Evolutionary conservation across 1,284 basidiomycete genomes (phyloP).

Genomic region (Puccinia hordei): DNA sequence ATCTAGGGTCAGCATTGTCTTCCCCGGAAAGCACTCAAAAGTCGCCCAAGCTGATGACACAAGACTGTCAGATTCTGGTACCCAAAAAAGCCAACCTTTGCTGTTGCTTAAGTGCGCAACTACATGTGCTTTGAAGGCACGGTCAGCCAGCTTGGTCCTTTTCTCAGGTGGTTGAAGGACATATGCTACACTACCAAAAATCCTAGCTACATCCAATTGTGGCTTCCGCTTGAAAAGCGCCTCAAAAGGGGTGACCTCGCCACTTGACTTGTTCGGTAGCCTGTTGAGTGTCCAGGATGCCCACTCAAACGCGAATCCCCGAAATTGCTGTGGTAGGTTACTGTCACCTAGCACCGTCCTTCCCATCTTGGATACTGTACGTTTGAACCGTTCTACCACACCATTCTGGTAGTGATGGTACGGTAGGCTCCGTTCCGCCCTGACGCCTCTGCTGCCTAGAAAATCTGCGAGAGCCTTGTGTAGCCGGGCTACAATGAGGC

Average conservation of each 20-base stretch:
- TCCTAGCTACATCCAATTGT: not conserved
- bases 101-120: not conserved
- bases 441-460: too few relatives aligned
- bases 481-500: too few relatives aligned
- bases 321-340: not conserved
- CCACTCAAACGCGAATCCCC: slow-evolving; percentile 6
- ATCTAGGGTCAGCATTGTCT: too few relatives aligned
- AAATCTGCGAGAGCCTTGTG: too few relatives aligned
- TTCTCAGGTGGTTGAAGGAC: not conserved
- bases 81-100: not conserved
- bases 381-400: not conserved
- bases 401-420: too few relatives aligned
- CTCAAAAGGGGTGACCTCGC: not conserved
- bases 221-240: not conserved
- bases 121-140: not conserved
- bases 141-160: not conserved
- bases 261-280: not conserved
- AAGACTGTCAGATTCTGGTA: not conserved
- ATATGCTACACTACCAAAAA: slow-evolving; percentile 10
- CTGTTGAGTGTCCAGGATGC: not conserved
- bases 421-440: slow-evolving; percentile 5
- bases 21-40: not conserved
- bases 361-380: slow-evolving; percentile 1
- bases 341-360: not conserved
- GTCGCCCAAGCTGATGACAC: not conserved